These are phyloP conservation scores for Acidiella bohemica DNA, from an alignment of 495 filamentous ascomycete genomes.

Conservation along the genomic window DNA sequence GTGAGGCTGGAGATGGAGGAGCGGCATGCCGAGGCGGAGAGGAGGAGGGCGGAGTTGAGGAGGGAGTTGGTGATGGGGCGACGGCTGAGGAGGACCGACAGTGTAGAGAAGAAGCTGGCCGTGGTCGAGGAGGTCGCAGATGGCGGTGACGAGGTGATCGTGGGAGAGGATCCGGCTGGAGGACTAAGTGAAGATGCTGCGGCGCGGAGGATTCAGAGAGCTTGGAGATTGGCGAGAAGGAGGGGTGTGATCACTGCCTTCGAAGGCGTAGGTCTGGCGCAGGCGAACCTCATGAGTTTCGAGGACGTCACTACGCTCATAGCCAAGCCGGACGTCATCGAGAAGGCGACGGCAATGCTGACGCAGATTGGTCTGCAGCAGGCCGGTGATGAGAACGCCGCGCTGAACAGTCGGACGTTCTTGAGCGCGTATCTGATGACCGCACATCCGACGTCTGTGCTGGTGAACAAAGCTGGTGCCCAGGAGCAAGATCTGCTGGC, in stretches of 20 bases:
- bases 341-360: slow-evolving; percentile 56
- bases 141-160: slow-evolving; percentile 46
- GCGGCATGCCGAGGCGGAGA: slow-evolving; percentile 76
- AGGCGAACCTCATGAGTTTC: slow-evolving; percentile 61
- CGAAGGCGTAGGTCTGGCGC: slow-evolving; percentile 51
- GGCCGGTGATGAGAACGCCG: slow-evolving; percentile 50
- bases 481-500: slow-evolving; percentile 81
- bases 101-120: slow-evolving; percentile 42
- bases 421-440: slow-evolving; percentile 86
- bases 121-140: slow-evolving; percentile 27
- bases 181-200: slow-evolving; percentile 52
- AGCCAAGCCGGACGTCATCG: slow-evolving; percentile 58
- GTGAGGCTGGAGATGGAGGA: slow-evolving; percentile 61
- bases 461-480: slow-evolving; percentile 64
- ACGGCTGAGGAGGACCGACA: slow-evolving; percentile 53
- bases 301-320: slow-evolving; percentile 68
- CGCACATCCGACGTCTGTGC: slow-evolving; percentile 78
- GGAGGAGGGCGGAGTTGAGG: slow-evolving; percentile 40
- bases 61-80: slow-evolving; percentile 27
- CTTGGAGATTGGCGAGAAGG: slow-evolving; percentile 49
- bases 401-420: slow-evolving; percentile 74
- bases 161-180: slow-evolving; percentile 2
- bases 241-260: slow-evolving; percentile 38
- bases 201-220: slow-evolving; percentile 57
- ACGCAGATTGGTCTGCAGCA: slow-evolving; percentile 65